Conservation (phyloP, 2,329 filamentous ascomycete species). For the Lecanicillium sp. region DNA sequence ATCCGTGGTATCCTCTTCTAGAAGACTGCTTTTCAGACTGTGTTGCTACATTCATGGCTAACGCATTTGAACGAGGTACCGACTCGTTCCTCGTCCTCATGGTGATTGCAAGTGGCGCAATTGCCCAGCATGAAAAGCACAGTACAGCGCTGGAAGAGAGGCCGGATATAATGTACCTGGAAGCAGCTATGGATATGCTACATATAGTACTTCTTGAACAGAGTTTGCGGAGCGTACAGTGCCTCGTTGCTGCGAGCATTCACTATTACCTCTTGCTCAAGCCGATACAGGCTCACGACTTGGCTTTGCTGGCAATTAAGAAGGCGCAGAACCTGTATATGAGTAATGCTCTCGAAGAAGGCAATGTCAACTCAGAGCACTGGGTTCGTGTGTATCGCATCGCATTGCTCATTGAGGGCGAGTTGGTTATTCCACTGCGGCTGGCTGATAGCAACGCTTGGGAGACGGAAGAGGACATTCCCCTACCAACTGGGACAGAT, state of each 20-base stretch:
- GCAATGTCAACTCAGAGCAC: conserved; percentile 8
- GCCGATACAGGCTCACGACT: conserved; percentile 21
- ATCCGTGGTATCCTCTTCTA: conserved; percentile 19
- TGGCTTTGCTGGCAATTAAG: conserved; percentile 18
- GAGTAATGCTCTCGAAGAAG: conserved; percentile 4
- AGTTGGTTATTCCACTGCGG: conserved; percentile 19
- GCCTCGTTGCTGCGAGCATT: conserved; percentile 16
- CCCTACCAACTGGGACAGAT: conserved; percentile 15
- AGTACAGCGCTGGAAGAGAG: conserved; percentile 7
- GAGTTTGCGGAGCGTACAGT: conserved; percentile 17
- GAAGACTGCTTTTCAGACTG: conserved; percentile 13
- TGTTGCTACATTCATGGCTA: conserved; percentile 14
- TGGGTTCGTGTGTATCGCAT: conserved; percentile 16
- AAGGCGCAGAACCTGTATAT: conserved; percentile 20
- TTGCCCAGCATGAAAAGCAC: conserved; percentile 11
- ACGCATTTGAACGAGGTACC: conserved; percentile 12
- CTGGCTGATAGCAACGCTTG: conserved; percentile 19
- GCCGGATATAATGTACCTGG: conserved; percentile 13
- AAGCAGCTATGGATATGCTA: conserved; percentile 14
- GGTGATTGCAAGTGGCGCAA: conserved; percentile 18
- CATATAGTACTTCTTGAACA: conserved; percentile 16
- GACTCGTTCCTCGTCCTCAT: conserved; percentile 17
- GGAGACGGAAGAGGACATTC: conserved; percentile 17
- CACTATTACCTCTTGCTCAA: conserved; percentile 18
- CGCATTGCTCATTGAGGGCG: conserved; percentile 18